phyloP scores from a whole-genome alignment of 495 filamentous ascomycete genomes.

The Choiromyces venosus region DNA sequence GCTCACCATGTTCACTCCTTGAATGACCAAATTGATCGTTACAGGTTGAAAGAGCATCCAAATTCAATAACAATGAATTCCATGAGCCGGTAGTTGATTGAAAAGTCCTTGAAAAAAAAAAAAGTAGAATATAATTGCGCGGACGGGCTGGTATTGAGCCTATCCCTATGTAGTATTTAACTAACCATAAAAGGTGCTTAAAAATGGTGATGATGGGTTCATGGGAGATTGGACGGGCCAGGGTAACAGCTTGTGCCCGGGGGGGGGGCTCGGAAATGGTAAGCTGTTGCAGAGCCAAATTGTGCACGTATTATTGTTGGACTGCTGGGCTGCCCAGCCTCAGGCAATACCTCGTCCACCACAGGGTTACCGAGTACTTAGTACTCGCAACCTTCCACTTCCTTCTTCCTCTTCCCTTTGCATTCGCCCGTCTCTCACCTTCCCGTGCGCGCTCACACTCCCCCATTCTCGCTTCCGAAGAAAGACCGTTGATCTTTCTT shows the following conservation, averaged over 20 bases:
- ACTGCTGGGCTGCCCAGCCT: slow-evolving; percentile 31
- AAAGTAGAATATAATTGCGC: neutral
- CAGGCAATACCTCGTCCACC: slow-evolving; percentile 5
- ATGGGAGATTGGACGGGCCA: slow-evolving; percentile 21
- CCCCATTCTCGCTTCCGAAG: slow-evolving; percentile 6
- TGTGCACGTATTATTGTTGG: slow-evolving; percentile 15
- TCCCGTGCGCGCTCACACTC: slow-evolving; percentile 1
- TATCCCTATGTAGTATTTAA: neutral
- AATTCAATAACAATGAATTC: neutral
- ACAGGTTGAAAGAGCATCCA: neutral
- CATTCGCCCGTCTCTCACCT: slow-evolving; percentile 12
- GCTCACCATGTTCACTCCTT: neutral
- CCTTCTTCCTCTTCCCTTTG: slow-evolving; percentile 20
- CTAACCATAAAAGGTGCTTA: neutral
- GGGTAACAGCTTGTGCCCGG: slow-evolving; percentile 22
- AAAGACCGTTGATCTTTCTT: slow-evolving; percentile 10
- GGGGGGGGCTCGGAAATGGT: slow-evolving; percentile 13
- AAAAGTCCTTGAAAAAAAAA: neutral
- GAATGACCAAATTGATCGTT: neutral
- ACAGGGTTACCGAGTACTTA: slow-evolving; percentile 27
- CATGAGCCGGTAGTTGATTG: too few relatives aligned
- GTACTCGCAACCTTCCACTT: slow-evolving; percentile 34
- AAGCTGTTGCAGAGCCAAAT: slow-evolving; percentile 28
- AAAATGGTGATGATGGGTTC: slow-evolving; percentile 8
- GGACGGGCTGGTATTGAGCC: neutral